phyloP scores from a whole-genome alignment of 1,284 basidiomycete species.

The Schizophyllum amplum region DNA sequence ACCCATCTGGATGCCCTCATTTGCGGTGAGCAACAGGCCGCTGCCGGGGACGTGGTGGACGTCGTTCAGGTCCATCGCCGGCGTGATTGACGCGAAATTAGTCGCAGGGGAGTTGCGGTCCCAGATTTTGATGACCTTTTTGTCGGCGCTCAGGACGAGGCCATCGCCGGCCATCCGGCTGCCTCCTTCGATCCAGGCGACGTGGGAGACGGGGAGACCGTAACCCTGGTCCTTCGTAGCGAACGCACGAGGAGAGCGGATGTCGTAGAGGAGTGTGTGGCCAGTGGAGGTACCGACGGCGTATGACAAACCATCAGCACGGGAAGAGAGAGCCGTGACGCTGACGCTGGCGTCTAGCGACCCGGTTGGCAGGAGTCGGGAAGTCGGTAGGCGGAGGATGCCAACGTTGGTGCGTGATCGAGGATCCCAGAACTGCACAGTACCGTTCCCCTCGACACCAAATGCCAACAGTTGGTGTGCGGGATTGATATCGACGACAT shows the following conservation, averaged over 20 bases:
- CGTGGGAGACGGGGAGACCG: conserved; percentile 81
- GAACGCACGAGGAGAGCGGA: conserved; percentile 79
- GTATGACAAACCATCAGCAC: conserved; percentile 85
- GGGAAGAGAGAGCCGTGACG: conserved; percentile 80
- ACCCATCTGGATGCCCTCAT: conserved; percentile 89
- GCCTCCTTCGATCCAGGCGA: conserved; percentile 88
- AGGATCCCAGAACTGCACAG: conserved; percentile 96
- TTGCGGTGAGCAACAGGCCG: conserved; percentile 82
- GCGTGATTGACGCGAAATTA: conserved; percentile 92
- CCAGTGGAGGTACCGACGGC: conserved; percentile 94
- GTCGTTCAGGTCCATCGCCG: conserved; percentile 83
- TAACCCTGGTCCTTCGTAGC: conserved; percentile 97
- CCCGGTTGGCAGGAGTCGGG: conserved; percentile 44
- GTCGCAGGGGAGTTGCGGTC: conserved; percentile 63
- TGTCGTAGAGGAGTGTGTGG: conserved; percentile 91
- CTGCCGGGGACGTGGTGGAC: conserved; percentile 82
- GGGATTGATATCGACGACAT: conserved; percentile 89
- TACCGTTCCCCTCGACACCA: conserved; percentile 77
- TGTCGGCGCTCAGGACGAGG: conserved; percentile 83
- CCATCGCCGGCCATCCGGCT: conserved; percentile 79
- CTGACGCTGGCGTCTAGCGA: conserved; percentile 40
- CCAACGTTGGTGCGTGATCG: conserved; percentile 78
- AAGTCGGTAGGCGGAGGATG: conserved; percentile 63
- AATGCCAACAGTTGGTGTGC: conserved; percentile 89
- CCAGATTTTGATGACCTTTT: conserved; percentile 96